A percentile compares a stretch with the other conserved stretches of the same genome.
Evolutionary conservation across 1,284 basidiomycete species (phyloP).

Genomic region (Trichosporon ovoides): DNA sequence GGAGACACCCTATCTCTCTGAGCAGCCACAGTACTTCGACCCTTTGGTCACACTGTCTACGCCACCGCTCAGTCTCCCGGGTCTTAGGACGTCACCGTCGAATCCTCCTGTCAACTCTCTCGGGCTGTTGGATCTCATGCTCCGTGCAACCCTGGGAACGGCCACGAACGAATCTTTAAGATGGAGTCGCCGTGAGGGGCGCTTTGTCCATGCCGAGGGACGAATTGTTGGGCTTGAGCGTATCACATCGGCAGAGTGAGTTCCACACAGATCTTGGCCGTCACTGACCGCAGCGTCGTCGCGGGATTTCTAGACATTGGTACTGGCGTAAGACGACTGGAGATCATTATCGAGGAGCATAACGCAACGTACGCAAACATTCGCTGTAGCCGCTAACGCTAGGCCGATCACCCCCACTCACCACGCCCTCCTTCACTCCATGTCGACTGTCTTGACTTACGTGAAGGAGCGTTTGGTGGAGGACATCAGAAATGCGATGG

Average conservation of each 20-base stretch:
- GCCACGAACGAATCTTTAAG: constrained; percentile 24
- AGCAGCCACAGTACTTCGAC: constrained; percentile 28
- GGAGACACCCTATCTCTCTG: constrained; percentile 23
- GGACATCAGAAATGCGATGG: constrained; percentile 11
- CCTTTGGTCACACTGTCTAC: constrained; percentile 24
- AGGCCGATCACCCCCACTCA: constrained; percentile 43
- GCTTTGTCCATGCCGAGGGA: constrained; percentile 25
- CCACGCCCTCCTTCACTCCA: constrained; percentile 39
- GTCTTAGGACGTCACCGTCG: constrained; percentile 10
- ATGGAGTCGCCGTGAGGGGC: constrained; percentile 27
- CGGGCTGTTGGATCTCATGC: constrained; percentile 26
- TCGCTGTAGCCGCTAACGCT: not conserved
- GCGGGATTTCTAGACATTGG: constrained; percentile 25
- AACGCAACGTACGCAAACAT: constrained; percentile 24
- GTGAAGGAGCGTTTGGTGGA: constrained; percentile 30
- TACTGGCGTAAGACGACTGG: constrained; percentile 34
- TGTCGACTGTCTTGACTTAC: constrained; percentile 36
- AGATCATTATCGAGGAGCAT: constrained; percentile 35
- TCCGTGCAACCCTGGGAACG: constrained; percentile 36
- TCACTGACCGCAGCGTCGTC: constrained; percentile 11
- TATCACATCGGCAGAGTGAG: constrained; percentile 25
- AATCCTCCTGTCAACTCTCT: constrained; percentile 17
- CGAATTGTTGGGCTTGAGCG: constrained; percentile 19
- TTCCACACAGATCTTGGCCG: too few species aligned
- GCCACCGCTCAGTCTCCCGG: constrained; percentile 21